phyloP scores from a whole-genome alignment of 805 yeast species.

The Cyberlindnera japonica region DNA sequence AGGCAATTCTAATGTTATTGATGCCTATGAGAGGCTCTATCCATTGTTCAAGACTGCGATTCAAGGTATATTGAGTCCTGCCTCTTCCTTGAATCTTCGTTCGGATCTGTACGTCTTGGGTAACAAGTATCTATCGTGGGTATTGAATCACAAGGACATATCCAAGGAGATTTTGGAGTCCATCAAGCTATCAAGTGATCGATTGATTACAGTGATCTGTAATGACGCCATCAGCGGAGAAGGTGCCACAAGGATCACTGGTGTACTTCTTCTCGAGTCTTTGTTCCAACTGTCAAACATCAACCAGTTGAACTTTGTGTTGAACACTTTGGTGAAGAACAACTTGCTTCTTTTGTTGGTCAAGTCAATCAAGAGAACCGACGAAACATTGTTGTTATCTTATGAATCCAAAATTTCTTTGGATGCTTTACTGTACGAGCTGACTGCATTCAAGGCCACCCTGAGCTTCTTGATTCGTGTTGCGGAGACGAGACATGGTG shows the following conservation, averaged over 20 bases:
- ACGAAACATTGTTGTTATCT: slow-evolving; percentile 47
- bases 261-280: slow-evolving; percentile 71
- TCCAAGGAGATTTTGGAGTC: slow-evolving; percentile 48
- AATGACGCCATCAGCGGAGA: slow-evolving; percentile 79
- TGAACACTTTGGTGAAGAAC: slow-evolving; percentile 57
- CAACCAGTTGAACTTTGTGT: slow-evolving; percentile 50
- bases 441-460: slow-evolving; percentile 72
- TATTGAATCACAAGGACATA: slow-evolving; percentile 38
- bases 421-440: slow-evolving; percentile 61
- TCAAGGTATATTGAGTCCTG: slow-evolving; percentile 67
- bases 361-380: slow-evolving; percentile 64
- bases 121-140: slow-evolving; percentile 58
- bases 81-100: slow-evolving; percentile 62
- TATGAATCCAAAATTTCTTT: slow-evolving; percentile 38
- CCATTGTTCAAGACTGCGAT: slow-evolving; percentile 72
- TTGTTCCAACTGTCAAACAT: slow-evolving; percentile 51
- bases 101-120: slow-evolving; percentile 76
- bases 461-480: slow-evolving; percentile 67
- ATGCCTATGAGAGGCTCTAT: slow-evolving; percentile 51
- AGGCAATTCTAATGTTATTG: slow-evolving; percentile 35
- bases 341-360: slow-evolving; percentile 65
- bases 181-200: slow-evolving; percentile 55
- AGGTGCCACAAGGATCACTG: slow-evolving; percentile 69
- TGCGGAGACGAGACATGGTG: slow-evolving; percentile 75
- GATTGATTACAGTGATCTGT: slow-evolving; percentile 60